These are phyloP conservation scores for Lathyrus oleraceus DNA, from an alignment of 306 rosid genomes.

Conservation along the genomic window DNA sequence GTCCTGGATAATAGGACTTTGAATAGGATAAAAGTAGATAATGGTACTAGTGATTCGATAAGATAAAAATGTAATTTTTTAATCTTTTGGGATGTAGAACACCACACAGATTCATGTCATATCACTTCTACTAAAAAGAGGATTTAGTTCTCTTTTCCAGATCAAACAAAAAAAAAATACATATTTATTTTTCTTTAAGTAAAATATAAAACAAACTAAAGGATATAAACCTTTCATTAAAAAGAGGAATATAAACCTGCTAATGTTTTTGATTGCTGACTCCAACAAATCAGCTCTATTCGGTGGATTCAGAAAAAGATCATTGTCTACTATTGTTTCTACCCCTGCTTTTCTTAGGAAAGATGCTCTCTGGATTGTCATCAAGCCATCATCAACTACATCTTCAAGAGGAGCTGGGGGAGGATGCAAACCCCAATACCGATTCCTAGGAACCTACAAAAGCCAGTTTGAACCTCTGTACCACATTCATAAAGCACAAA, in stretches of 20 bases:
- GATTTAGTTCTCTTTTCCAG: not conserved
- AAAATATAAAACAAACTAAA: slow-evolving; percentile 16
- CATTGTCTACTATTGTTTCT: slow-evolving; percentile 76
- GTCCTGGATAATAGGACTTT: slow-evolving; percentile 7
- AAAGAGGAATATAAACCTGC: slow-evolving; percentile 57
- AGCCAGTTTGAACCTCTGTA: slow-evolving; percentile 47
- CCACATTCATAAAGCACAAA: slow-evolving; percentile 45
- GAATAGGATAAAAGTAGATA: slow-evolving; percentile 6
- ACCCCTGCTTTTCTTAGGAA: slow-evolving; percentile 95
- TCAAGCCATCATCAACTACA: slow-evolving; percentile 88
- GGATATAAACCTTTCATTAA: slow-evolving; percentile 50
- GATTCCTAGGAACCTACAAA: slow-evolving; percentile 92
- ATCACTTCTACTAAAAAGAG: slow-evolving; percentile 7
- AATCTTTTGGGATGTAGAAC: not conserved
- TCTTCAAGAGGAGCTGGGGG: slow-evolving; percentile 98
- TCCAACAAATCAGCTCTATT: slow-evolving; percentile 83
- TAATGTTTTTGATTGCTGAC: slow-evolving; percentile 83
- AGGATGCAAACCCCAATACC: slow-evolving; percentile 99
- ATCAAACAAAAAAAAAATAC: not conserved
- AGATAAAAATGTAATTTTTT: slow-evolving; percentile 5
- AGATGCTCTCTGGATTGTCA: slow-evolving; percentile 90
- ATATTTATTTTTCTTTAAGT: not conserved
- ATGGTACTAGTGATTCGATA: not conserved
- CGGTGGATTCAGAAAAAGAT: slow-evolving; percentile 71
- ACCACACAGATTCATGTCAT: not conserved